Evolutionary conservation across 495 filamentous ascomycete genomes (phyloP), one percentile per base, ranked within the genome.

Genomic region (Lepraria neglecta): DNA sequence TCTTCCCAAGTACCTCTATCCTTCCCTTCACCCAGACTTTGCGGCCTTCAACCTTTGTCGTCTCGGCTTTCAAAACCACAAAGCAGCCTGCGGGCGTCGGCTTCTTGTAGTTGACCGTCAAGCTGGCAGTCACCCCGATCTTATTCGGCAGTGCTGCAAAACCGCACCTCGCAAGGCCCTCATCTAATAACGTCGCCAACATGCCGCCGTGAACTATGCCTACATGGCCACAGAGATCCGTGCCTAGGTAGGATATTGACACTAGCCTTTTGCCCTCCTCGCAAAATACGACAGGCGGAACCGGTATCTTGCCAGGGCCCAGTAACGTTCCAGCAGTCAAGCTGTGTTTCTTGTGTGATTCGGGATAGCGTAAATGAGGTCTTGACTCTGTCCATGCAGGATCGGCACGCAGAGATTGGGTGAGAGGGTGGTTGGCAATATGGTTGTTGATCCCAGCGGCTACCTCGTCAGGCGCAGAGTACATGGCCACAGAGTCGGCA

Each of bases 1-100:
- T 80, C 53, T 75, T 77, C 43, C 84, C 82, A 14, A 97, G 77
- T 27, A 90, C 87, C 80, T 96, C 92, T 66, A 98, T 88, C 64
- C 84, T 82, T 24, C 90, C 95, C 74, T 91, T 86, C 6, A 97
- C 92, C 92, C 92, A 98, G 24, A 92, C 94, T 73, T 98, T 98
- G 63, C 94, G 80, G 6, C 94, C 95, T 70, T 97, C 92, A 10
- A 91, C 89, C 77, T 88, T 95, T 24, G 83, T 82, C 19, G 91
- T 96, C 68, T 84, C 83, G 21, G 90, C 95, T 58, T 81, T 81
- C 50, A 98, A 73, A 28, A 94, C 89, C 47, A 92, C 76, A 69
- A 87, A 95, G 51, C 80, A 78, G n/a, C 83, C 80, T 28, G 92
- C 90, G 70, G 82, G 80, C 30, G 86, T 86, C 15, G 95, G 94